Conservation (phyloP, 2,329 filamentous ascomycete genomes). For the Cladophialophora yegresii region DNA sequence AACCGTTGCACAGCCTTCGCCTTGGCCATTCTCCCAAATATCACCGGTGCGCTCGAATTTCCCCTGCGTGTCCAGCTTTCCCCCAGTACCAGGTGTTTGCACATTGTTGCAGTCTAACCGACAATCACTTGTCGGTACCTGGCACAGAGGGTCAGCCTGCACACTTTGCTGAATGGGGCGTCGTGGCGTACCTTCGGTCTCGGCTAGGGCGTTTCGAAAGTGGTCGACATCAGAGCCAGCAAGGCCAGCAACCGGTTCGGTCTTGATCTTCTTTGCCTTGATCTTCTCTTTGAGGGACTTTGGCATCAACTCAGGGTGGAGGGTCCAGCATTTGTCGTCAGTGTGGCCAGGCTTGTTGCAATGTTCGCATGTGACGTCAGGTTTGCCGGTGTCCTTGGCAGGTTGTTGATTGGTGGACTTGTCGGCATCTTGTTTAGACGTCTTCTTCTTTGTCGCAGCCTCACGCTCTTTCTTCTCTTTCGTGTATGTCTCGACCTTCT, state of each 20-base stretch:
- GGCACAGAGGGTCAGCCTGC: no score
- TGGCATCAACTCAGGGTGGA: neutral
- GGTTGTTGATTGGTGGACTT: constrained; percentile 9
- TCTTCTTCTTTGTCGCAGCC: neutral
- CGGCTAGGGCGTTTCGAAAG: neutral
- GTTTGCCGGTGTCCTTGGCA: neutral
- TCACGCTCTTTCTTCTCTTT: constrained; percentile 5
- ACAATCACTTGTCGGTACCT: no score
- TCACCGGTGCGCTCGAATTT: neutral
- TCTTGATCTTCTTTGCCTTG: neutral
- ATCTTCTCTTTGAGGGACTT: constrained; percentile 3
- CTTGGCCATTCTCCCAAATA: neutral
- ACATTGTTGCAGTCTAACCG: no score
- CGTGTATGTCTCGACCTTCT: neutral
- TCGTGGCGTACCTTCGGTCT: no score
- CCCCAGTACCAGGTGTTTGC: no score
- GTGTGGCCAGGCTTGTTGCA: constrained; percentile 1
- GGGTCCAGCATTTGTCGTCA: constrained; percentile 1
- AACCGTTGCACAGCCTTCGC: no score
- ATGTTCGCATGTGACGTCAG: neutral
- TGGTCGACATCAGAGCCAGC: neutral
- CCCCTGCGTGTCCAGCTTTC: no score
- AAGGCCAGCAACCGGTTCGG: neutral
- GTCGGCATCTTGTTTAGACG: neutral
- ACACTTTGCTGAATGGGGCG: no score